These are phyloP conservation scores for Endotrypanum monterogeii DNA, from an alignment of 208 protist species.

Conservation along the genomic window DNA sequence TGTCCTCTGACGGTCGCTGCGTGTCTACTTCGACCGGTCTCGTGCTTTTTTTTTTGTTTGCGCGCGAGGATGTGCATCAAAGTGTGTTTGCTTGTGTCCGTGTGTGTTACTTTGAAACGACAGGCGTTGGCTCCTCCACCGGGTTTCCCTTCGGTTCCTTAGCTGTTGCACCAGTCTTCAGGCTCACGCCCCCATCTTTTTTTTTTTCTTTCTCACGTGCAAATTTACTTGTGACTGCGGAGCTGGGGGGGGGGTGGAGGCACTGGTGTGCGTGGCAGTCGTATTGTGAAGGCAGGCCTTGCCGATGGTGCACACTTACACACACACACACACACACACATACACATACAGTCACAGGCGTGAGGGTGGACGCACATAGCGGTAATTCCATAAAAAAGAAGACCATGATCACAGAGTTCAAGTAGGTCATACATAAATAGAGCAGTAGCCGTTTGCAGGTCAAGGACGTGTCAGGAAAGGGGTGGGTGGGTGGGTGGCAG, in stretches of 20 bases:
- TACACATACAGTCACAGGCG: background rate
- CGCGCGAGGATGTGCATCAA: background rate
- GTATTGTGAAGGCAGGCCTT: background rate
- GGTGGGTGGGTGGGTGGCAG: background rate
- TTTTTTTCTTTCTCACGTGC: too few species aligned
- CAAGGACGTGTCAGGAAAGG: background rate
- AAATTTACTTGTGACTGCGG: background rate
- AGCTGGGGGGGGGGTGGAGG: background rate
- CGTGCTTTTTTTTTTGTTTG: constrained; percentile 5
- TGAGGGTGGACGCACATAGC: too few species aligned
- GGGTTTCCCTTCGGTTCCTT: constrained; percentile 6
- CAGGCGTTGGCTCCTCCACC: background rate
- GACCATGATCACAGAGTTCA: background rate
- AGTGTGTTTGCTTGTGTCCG: background rate
- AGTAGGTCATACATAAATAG: background rate
- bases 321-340: background rate
- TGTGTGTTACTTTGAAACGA: background rate
- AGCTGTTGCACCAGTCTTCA: background rate
- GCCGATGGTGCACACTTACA: background rate
- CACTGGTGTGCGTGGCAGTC: background rate
- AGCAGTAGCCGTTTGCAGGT: background rate
- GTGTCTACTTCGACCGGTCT: background rate
- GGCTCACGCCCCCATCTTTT: background rate
- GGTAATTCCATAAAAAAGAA: too few species aligned
- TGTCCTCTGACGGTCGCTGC: background rate